These are phyloP conservation scores for Pseudozyma hubeiensis DNA, from an alignment of 1,284 basidiomycete species.

Conservation along the genomic window DNA sequence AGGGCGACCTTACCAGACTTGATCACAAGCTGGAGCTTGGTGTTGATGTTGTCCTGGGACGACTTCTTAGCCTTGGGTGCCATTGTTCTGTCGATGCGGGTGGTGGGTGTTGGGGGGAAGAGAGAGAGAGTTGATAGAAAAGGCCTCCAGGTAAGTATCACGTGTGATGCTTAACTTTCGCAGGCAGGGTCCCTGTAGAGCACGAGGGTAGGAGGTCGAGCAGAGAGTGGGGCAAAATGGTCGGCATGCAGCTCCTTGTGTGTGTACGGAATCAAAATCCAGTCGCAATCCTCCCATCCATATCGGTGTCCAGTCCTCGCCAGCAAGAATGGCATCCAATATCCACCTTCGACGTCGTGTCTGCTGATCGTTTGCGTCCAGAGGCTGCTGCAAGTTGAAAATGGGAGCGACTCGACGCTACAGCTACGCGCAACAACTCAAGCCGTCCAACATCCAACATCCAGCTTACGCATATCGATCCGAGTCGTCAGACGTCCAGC, in stretches of 20 bases:
- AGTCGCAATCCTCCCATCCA: neutral
- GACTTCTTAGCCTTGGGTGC: conserved; percentile 90
- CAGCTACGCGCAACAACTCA: too few relatives aligned
- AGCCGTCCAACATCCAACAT: too few relatives aligned
- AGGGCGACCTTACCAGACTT: conserved; percentile 77
- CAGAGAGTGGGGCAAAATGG: conserved; percentile 24
- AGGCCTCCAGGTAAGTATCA: conserved; percentile 54
- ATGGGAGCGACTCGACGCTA: too few relatives aligned
- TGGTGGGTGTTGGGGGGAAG: neutral
- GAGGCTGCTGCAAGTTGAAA: too few relatives aligned
- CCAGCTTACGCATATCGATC: too few relatives aligned
- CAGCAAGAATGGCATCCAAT: too few relatives aligned
- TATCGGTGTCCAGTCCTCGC: neutral
- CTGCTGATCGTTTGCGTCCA: too few relatives aligned
- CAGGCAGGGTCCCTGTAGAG: conserved; percentile 45
- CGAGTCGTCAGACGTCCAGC: too few relatives aligned
- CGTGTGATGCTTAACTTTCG: conserved; percentile 57
- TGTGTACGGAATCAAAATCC: neutral
- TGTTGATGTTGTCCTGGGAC: conserved; percentile 86
- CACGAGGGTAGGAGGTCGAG: conserved; percentile 15
- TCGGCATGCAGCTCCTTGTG: conserved; percentile 39
- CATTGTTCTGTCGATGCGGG: conserved; percentile 72
- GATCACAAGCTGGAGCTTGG: conserved; percentile 95
- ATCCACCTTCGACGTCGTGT: too few relatives aligned
- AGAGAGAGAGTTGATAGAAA: conserved; percentile 28